A percentile compares a stretch with the other conserved stretches of the same genome.
Evolutionary conservation across 192 early-diverging fungal species (phyloP).

Genomic region (Gigaspora rosea): DNA sequence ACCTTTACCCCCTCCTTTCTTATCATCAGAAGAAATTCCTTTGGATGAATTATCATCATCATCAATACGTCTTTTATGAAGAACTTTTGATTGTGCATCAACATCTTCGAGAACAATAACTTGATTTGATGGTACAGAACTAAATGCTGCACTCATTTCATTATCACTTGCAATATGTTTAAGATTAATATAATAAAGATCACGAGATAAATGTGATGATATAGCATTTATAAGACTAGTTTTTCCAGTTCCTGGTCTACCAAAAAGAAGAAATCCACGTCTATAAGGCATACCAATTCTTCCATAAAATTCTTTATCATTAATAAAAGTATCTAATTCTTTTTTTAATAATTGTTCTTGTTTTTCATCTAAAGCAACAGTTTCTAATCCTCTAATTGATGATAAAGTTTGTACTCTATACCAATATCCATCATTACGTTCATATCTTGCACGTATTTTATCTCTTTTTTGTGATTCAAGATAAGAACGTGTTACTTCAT

Average conservation of each 20-base stretch:
- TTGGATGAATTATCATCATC: not conserved
- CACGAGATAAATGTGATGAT: constrained; percentile 37
- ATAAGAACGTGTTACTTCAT: constrained; percentile 16
- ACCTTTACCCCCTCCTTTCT: not conserved
- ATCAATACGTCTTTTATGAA: constrained; percentile 35
- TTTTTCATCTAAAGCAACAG: constrained; percentile 55
- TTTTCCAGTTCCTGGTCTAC: constrained; percentile 48
- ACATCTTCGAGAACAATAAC: constrained; percentile 63
- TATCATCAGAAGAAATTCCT: not conserved
- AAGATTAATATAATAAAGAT: constrained; percentile 47
- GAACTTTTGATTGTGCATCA: constrained; percentile 54
- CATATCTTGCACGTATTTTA: constrained; percentile 10
- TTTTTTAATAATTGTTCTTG: constrained; percentile 50
- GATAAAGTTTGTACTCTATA: constrained; percentile 8
- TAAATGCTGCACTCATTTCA: constrained; percentile 40
- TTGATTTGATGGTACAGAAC: constrained; percentile 38
- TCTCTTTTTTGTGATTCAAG: not conserved
- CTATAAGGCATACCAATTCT: constrained; percentile 65
- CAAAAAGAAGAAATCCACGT: constrained; percentile 49
- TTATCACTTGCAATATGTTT: constrained; percentile 39
- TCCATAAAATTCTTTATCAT: constrained; percentile 58
- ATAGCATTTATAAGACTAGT: constrained; percentile 47
- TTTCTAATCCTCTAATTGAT: constrained; percentile 45
- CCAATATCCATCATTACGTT: constrained; percentile 14
- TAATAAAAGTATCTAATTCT: constrained; percentile 55